These are phyloP conservation scores for Calonectria crousiana DNA, from an alignment of 2,329 filamentous ascomycete species.

Conservation along the genomic window DNA sequence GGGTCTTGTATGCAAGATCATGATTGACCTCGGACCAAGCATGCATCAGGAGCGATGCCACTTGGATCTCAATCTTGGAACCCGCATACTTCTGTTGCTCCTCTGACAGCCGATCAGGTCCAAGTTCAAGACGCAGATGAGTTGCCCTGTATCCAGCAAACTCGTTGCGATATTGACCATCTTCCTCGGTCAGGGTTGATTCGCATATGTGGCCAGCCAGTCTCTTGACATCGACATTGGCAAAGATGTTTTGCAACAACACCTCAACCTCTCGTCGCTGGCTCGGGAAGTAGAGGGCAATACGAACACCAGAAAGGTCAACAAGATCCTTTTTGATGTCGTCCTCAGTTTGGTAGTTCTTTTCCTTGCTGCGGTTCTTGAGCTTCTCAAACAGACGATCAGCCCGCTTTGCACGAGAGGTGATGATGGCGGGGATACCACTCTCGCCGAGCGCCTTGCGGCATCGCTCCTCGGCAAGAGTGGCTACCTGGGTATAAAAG, in stretches of 20 bases:
- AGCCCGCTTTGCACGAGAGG: neutral
- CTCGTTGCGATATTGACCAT: neutral
- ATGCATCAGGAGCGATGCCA: neutral
- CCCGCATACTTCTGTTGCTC: neutral
- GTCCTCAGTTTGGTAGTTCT: neutral
- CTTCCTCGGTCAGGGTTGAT: neutral
- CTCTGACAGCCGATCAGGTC: neutral
- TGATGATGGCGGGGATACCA: neutral
- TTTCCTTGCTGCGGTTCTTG: neutral
- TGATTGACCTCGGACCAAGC: neutral
- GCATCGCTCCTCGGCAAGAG: neutral
- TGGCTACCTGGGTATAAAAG: neutral
- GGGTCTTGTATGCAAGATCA: neutral
- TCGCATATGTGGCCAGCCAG: neutral
- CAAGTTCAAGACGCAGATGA: neutral
- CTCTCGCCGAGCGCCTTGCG: neutral
- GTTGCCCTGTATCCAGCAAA: neutral
- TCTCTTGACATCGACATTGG: neutral
- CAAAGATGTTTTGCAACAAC: neutral
- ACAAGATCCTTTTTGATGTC: neutral
- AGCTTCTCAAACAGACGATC: neutral
- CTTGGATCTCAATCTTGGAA: neutral
- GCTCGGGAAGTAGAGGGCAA: neutral
- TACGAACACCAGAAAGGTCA: neutral
- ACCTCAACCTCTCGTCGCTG: neutral